Evolutionary conservation across 495 filamentous ascomycete genomes (phyloP).

Genomic region (Aspergillus olivimuriae): DNA sequence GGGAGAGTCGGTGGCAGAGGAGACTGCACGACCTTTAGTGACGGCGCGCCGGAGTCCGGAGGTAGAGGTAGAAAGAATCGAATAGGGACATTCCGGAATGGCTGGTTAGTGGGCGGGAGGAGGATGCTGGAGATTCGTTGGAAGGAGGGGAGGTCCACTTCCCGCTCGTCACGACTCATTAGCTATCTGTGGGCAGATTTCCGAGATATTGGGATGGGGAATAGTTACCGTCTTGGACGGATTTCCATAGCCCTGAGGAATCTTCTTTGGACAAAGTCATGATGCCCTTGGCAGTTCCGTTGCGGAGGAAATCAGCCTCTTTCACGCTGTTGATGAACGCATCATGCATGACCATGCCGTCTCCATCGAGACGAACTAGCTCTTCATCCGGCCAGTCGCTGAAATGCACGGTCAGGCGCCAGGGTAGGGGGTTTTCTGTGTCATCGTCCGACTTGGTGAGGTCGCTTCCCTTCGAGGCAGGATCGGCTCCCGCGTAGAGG

Average conservation of each 20-base stretch:
- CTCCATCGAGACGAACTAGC: conserved; percentile 56
- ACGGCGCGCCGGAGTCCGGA: conserved; percentile 32
- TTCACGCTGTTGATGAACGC: conserved; percentile 93
- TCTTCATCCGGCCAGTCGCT: conserved; percentile 67
- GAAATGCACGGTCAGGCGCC: conserved; percentile 71
- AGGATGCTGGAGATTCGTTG: conserved; percentile 70
- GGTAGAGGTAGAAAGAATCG: conserved; percentile 82
- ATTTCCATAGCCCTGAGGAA: conserved; percentile 78
- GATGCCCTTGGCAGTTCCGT: conserved; percentile 84
- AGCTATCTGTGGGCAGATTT: no score
- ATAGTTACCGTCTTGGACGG: conserved; percentile 65
- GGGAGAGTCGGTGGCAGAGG: conserved; percentile 49
- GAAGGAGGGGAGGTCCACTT: conserved; percentile 72
- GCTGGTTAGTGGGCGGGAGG: conserved; percentile 63
- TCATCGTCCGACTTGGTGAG: conserved; percentile 6
- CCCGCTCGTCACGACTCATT: no score
- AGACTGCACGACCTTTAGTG: conserved; percentile 65
- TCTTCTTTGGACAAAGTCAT: conserved; percentile 89
- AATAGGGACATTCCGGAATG: conserved; percentile 75
- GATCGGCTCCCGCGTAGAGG: conserved; percentile 66
- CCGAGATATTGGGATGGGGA: no score
- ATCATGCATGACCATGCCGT: conserved; percentile 62
- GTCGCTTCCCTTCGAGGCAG: conserved; percentile 32
- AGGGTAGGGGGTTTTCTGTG: conserved; percentile 53
- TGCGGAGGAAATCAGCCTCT: conserved; percentile 88